These are phyloP conservation scores for Aspergillus puulaauensis DNA, from an alignment of 2,329 filamentous ascomycete species.

Conservation along the genomic window DNA sequence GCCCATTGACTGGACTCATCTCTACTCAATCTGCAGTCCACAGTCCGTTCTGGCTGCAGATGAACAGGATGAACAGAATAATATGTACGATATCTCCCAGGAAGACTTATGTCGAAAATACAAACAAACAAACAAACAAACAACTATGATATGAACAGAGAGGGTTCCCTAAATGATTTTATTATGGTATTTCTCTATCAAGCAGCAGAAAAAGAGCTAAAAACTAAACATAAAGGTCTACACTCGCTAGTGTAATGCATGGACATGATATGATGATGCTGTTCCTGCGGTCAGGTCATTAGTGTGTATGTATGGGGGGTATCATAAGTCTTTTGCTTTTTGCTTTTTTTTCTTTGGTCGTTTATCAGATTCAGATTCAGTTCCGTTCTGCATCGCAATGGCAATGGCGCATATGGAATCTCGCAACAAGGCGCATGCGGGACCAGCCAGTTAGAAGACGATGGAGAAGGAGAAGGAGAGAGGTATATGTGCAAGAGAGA, in stretches of 20 bases:
- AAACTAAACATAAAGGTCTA: slow-evolving; percentile 12
- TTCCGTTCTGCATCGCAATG: neutral
- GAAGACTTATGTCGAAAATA: neutral
- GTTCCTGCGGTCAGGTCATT: slow-evolving; percentile 14
- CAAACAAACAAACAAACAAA: neutral
- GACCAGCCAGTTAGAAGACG: neutral
- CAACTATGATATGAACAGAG: neutral
- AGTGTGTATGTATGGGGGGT: slow-evolving; percentile 1
- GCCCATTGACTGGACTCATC: slow-evolving; percentile 12
- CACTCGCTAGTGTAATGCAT: slow-evolving; percentile 14
- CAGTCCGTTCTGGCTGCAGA: neutral
- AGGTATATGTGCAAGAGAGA: neutral
- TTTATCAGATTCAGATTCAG: neutral
- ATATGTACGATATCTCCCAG: slow-evolving; percentile 3
- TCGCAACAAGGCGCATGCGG: neutral
- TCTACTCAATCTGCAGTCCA: neutral
- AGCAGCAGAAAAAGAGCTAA: slow-evolving; percentile 5
- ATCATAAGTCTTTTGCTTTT: neutral
- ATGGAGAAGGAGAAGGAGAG: neutral
- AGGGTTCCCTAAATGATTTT: neutral
- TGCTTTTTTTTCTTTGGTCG: neutral
- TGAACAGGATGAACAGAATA: neutral
- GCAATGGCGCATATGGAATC: slow-evolving; percentile 1
- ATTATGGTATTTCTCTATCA: slow-evolving; percentile 10
- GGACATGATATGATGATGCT: slow-evolving; percentile 7